phyloP scores from a whole-genome alignment of 2,329 filamentous ascomycete genomes.

The Pestalotiopsis sp. region DNA sequence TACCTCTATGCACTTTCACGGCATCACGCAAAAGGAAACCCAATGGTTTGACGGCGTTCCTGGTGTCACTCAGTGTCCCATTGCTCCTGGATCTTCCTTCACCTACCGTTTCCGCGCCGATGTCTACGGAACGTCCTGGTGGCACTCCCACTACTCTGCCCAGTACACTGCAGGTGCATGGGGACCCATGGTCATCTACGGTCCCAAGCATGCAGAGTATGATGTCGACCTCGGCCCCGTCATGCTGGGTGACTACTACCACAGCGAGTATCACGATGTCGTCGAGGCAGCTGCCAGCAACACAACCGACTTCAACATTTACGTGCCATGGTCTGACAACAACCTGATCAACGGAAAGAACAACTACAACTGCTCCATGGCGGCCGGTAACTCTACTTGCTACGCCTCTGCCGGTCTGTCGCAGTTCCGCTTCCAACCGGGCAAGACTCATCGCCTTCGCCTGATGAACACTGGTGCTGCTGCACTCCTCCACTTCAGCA shows the following conservation, averaged over 20 bases:
- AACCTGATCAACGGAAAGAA: conserved; percentile 45
- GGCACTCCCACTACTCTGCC: conserved; percentile 59
- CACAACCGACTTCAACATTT: conserved; percentile 65
- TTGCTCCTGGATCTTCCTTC: conserved; percentile 60
- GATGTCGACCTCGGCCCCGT: conserved; percentile 66
- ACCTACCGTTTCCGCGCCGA: conserved; percentile 57
- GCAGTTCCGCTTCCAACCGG: conserved; percentile 46
- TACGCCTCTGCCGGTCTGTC: conserved; percentile 47
- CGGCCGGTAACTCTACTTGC: conserved; percentile 45
- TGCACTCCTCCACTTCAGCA: conserved; percentile 57
- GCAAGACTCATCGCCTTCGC: conserved; percentile 60
- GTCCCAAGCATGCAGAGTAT: conserved; percentile 55
- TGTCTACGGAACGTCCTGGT: conserved; percentile 59
- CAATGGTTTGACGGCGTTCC: conserved; percentile 55
- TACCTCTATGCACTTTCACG: too few species aligned
- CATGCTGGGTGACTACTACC: conserved; percentile 64
- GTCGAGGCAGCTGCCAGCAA: conserved; percentile 46
- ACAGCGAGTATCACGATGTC: conserved; percentile 50
- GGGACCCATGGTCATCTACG: conserved; percentile 65
- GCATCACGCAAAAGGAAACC: too few species aligned
- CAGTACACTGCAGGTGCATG: conserved; percentile 63
- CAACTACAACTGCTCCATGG: conserved; percentile 52
- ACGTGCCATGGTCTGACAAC: background rate
- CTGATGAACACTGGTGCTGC: conserved; percentile 60
- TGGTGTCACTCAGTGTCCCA: conserved; percentile 64